phyloP scores from a whole-genome alignment of 2,329 filamentous ascomycete genomes.

The Fusarium luffae region DNA sequence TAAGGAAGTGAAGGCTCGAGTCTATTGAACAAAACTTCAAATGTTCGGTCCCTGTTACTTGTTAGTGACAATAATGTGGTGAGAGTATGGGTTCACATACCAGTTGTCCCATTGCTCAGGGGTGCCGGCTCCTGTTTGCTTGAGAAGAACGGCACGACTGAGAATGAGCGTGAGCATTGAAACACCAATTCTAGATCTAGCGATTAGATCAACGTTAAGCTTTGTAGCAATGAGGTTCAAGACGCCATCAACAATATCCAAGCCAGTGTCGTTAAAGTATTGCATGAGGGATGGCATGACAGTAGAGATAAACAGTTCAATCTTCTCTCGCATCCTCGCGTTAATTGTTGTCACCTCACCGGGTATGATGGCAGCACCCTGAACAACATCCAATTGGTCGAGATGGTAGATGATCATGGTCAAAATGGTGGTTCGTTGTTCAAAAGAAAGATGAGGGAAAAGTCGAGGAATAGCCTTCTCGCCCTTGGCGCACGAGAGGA shows the following conservation, averaged over 20 bases:
- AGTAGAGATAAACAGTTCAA: conserved; percentile 87
- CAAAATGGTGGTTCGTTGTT: conserved; percentile 93
- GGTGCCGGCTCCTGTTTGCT: conserved; percentile 77
- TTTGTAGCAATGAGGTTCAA: conserved; percentile 86
- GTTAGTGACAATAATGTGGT: conserved; percentile 47
- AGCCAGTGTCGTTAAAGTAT: conserved; percentile 89
- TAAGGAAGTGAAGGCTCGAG: conserved; percentile 85
- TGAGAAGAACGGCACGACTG: conserved; percentile 92
- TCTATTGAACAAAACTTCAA: conserved; percentile 87
- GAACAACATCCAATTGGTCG: conserved; percentile 90
- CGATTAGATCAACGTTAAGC: conserved; percentile 85
- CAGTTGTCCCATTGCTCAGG: conserved; percentile 85
- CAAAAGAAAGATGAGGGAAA: conserved; percentile 90
- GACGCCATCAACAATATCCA: conserved; percentile 91
- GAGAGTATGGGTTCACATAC: conserved; percentile 56
- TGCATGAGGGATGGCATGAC: conserved; percentile 92
- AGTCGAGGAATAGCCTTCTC: conserved; percentile 96
- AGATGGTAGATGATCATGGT: conserved; percentile 96
- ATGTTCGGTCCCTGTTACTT: conserved; percentile 73
- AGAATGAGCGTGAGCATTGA: conserved; percentile 93
- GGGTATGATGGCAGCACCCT: conserved; percentile 77
- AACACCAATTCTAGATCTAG: conserved; percentile 87
- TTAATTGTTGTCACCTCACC: conserved; percentile 79
- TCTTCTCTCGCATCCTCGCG: conserved; percentile 83
- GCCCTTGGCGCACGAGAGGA: conserved; percentile 93